Evolutionary conservation across 495 filamentous ascomycete genomes (phyloP).

Genomic region (Lophiotrema nucula): DNA sequence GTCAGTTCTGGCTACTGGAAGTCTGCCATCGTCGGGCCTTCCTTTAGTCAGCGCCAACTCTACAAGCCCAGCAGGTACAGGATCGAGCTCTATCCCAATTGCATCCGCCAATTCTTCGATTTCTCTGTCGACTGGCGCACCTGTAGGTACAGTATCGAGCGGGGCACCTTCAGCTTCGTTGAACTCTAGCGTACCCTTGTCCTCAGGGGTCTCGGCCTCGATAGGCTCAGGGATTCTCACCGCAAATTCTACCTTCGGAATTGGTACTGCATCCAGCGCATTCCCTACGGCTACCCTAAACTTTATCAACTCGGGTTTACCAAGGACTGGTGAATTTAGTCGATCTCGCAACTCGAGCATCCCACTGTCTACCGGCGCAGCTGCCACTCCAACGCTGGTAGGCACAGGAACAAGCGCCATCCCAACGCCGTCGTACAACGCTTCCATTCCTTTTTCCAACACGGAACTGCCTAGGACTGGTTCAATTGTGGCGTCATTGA

Average conservation of each 20-base stretch:
- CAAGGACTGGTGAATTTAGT: too few species aligned
- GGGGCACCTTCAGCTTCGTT: not conserved
- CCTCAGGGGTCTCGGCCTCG: not conserved
- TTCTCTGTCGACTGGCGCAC: not conserved
- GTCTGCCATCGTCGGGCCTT: too few species aligned
- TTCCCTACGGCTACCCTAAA: slow-evolving; percentile 7
- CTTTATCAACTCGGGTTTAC: too few species aligned
- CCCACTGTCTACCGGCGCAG: not conserved
- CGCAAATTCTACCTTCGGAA: not conserved
- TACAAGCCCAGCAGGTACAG: not conserved
- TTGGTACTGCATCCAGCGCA: slow-evolving; percentile 4
- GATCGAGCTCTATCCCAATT: not conserved
- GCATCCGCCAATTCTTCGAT: not conserved
- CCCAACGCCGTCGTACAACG: not conserved
- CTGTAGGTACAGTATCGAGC: not conserved
- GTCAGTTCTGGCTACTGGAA: too few species aligned
- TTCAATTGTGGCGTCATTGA: not conserved
- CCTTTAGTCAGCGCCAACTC: not conserved
- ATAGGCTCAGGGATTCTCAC: not conserved
- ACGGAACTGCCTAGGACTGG: too few species aligned
- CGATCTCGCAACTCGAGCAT: too few species aligned
- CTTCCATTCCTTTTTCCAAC: too few species aligned
- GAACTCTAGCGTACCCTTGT: not conserved
- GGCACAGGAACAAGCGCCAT: not conserved
- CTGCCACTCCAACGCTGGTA: too few species aligned